Evolutionary conservation across 1,139 yeast species (phyloP).

Genomic region (Scheffersomyces stambukii): DNA sequence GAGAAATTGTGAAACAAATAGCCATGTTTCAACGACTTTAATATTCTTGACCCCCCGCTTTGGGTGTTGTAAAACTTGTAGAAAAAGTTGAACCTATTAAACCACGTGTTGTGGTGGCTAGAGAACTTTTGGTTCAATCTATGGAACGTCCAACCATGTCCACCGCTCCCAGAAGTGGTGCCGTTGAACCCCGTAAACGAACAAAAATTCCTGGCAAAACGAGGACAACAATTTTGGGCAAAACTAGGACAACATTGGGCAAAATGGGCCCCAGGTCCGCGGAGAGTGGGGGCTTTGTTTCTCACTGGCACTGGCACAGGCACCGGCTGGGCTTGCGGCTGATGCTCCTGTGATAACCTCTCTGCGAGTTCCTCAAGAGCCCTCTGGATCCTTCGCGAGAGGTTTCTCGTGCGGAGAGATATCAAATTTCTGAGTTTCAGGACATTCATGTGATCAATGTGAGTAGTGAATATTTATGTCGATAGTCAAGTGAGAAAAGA

Average conservation of each 20-base stretch:
- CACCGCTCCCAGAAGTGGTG: too few relatives aligned
- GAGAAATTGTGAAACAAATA: conserved; percentile 23
- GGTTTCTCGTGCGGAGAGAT: conserved; percentile 21
- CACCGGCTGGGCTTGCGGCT: conserved; percentile 18
- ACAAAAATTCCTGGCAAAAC: too few relatives aligned
- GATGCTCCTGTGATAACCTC: conserved; percentile 12
- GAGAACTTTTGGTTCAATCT: conserved; percentile 1
- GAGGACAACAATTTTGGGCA: too few relatives aligned
- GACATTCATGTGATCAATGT: conserved; percentile 8
- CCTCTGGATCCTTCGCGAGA: conserved; percentile 24
- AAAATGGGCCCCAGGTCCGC: too few relatives aligned
- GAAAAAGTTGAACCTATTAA: conserved; percentile 5
- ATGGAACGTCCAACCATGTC: too few relatives aligned
- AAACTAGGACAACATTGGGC: too few relatives aligned
- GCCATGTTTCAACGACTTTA: conserved; percentile 8
- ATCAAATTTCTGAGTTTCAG: conserved; percentile 14
- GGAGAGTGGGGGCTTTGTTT: too few relatives aligned
- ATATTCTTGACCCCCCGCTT: conserved; percentile 6
- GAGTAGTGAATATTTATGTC: too few relatives aligned
- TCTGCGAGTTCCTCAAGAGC: conserved; percentile 31
- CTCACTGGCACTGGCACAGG: conserved; percentile 19
- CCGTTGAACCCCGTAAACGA: too few relatives aligned
- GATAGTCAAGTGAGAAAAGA: too few relatives aligned
- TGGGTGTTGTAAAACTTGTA: conserved; percentile 6
- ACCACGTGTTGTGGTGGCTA: conserved; percentile 2